Base-by-base conservation (phyloP, 2,329 filamentous ascomycete species). In the Chrysoporthe cubensis region DNA sequence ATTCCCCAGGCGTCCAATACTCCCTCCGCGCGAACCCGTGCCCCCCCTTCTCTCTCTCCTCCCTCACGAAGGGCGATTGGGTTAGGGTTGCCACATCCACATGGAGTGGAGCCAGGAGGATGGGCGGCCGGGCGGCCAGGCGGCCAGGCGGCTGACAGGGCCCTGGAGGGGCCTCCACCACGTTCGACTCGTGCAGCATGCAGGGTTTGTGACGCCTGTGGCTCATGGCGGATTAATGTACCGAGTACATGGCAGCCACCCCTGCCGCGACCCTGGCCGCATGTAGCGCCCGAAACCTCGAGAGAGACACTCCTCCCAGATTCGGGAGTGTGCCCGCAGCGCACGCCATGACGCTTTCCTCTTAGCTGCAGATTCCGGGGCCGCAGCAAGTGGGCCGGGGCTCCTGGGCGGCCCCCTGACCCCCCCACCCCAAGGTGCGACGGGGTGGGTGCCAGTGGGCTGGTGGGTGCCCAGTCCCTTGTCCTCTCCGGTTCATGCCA, bases 361-460 rank as follows among this genome's bases (percentile, higher is more conserved):
- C 68, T 69, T 67, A 62, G 68, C 68, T 69, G 65, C 65, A 69
- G 68, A 65, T 69, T 66, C 65, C 66, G 65, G 67, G 65, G 62
- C 67, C 65, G 67, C 65, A 68, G 63, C 63, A 43, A 62, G 52
- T 57, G 65, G 63, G 66, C 63, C 66, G 57, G 42, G 57, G 42
- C 57, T 40, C 57, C 57, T 26, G 37, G 57, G 13, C 57, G 16
- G 21, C 57, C 57, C 57, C 26, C 34, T 32, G 40, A 14, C 34
- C 26, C 54, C 54, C 32, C 32, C 32, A 40, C 26, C 26, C 26
- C 26, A 26, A 26, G 26, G 26, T 57, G 54, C 54, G 54, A 57
- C 34, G 32, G 54, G 34, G 54, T 57, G 48, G 61, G 14, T 63
- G 61, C 60, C 32, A 62, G 59, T 48, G 40, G 43, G 43, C 32